phyloP scores from a whole-genome alignment of 2,329 filamentous ascomycete genomes.

The Fusarium irregulare region DNA sequence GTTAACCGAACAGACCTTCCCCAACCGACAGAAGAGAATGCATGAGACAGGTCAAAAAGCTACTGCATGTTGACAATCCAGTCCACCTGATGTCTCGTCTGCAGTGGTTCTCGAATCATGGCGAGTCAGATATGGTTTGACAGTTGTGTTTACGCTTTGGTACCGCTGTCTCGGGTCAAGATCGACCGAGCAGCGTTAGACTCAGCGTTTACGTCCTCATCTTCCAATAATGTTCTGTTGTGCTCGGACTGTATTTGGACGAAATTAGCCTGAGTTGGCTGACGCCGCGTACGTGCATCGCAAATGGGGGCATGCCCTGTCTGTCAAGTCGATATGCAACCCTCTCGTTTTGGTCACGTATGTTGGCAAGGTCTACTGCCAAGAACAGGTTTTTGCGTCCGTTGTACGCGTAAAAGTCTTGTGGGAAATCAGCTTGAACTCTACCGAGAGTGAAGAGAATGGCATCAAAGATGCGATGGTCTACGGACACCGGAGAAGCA shows the following conservation, averaged over 20 bases:
- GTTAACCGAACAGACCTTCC: constrained; percentile 5
- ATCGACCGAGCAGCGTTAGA: constrained; percentile 12
- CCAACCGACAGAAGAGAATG: constrained; percentile 7
- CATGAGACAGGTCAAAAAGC: neutral
- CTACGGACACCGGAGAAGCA: neutral
- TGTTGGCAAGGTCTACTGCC: neutral
- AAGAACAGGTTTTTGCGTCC: neutral
- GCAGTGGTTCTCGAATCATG: neutral
- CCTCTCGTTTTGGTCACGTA: neutral
- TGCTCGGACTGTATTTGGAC: neutral
- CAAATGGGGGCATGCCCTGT: constrained; percentile 13
- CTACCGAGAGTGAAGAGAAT: neutral
- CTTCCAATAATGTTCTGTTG: neutral
- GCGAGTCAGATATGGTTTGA: neutral
- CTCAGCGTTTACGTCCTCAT: neutral
- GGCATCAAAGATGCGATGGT: neutral
- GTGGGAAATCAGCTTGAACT: neutral
- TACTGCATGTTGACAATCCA: constrained; percentile 9
- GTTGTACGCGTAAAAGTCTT: neutral
- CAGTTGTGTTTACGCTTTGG: neutral
- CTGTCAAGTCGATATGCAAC: constrained; percentile 15
- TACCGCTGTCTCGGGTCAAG: constrained; percentile 29
- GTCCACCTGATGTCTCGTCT: constrained; percentile 10
- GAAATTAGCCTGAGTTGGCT: constrained; percentile 28
- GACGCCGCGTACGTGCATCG: constrained; percentile 20